A percentile compares a stretch with the other conserved stretches of the same genome.
phyloP scores from a whole-genome alignment of 1,139 yeast species.

The Candida gigantensis region DNA sequence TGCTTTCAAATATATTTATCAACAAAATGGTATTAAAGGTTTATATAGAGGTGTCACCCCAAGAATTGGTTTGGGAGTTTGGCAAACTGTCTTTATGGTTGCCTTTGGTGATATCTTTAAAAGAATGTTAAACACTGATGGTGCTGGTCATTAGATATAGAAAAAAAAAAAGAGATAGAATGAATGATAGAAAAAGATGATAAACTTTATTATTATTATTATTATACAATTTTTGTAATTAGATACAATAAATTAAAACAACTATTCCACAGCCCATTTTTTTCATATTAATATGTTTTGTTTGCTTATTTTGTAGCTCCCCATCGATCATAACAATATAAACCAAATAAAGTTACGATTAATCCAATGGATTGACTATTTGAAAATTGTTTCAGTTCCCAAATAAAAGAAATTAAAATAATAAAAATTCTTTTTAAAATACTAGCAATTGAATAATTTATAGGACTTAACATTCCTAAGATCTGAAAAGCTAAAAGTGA shows the following conservation, averaged over 20 bases:
- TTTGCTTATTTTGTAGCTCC: slow-evolving; percentile 33
- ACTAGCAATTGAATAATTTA: slow-evolving; percentile 88
- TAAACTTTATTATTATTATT: not conserved
- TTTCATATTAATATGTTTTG: not conserved
- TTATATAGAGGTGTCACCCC: slow-evolving; percentile 96
- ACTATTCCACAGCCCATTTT: too few relatives aligned
- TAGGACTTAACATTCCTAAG: slow-evolving; percentile 81
- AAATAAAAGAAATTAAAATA: slow-evolving; percentile 73
- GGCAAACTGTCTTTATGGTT: slow-evolving; percentile 99
- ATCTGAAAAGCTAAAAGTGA: slow-evolving; percentile 87
- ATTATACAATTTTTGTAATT: too few relatives aligned
- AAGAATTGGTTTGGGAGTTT: slow-evolving; percentile 91
- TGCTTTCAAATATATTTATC: slow-evolving; percentile 80
- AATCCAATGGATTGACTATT: slow-evolving; percentile 69
- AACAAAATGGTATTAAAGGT: slow-evolving; percentile 82
- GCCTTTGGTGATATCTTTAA: slow-evolving; percentile 90
- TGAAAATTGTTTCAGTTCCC: slow-evolving; percentile 54
- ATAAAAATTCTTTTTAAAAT: slow-evolving; percentile 85
- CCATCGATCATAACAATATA: slow-evolving; percentile 74
- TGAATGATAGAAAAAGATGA: not conserved
- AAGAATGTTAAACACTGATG: slow-evolving; percentile 46
- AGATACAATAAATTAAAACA: too few relatives aligned
- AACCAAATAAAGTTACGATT: slow-evolving; percentile 61
- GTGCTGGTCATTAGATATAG: slow-evolving; percentile 39
- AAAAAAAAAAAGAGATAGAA: too few relatives aligned